phyloP scores from a whole-genome alignment of 129 eudicot genomes.

The Pseudognaphalium luteoalbum region DNA sequence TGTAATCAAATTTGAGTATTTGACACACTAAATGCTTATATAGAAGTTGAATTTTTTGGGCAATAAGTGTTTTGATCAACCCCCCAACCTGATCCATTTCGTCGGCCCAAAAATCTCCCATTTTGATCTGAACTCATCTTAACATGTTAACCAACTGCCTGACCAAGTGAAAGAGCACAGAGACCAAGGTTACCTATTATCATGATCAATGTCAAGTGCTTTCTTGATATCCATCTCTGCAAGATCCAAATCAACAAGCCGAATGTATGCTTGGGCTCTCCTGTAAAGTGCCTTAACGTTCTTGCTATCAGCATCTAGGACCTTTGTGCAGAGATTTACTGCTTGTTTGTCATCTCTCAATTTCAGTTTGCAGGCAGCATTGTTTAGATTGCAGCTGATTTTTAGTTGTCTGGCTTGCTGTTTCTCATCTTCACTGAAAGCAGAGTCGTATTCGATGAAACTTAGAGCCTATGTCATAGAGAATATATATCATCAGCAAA shows the following conservation, averaged over 20 bases:
- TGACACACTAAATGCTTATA: background rate
- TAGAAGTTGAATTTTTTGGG: background rate
- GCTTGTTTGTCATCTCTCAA: conserved; percentile 49
- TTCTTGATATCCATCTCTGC: conserved; percentile 60
- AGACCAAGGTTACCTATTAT: conserved; percentile 48
- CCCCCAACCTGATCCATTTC: background rate
- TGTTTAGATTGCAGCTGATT: conserved; percentile 56
- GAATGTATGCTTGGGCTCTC: conserved; percentile 62
- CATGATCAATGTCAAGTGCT: conserved; percentile 67
- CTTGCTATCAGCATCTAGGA: conserved; percentile 52
- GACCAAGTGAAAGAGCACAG: background rate
- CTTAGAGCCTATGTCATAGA: conserved; percentile 56
- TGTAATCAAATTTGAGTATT: background rate
- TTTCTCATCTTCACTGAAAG: conserved; percentile 53
- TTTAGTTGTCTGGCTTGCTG: conserved; percentile 40
- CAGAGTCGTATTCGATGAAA: conserved; percentile 58
- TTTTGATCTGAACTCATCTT: background rate
- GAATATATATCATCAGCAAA: background rate
- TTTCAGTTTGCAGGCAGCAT: conserved; percentile 77
- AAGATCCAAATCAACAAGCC: conserved; percentile 55
- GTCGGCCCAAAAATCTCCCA: background rate
- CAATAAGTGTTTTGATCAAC: background rate
- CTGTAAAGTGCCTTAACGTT: conserved; percentile 71
- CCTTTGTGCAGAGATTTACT: conserved; percentile 63
- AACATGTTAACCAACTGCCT: background rate